Percentiles rank a stretch among this genome's conserved stretches.
These are phyloP conservation scores for Penicillium turbatum DNA, from an alignment of 495 filamentous ascomycete genomes.

Conservation along the genomic window DNA sequence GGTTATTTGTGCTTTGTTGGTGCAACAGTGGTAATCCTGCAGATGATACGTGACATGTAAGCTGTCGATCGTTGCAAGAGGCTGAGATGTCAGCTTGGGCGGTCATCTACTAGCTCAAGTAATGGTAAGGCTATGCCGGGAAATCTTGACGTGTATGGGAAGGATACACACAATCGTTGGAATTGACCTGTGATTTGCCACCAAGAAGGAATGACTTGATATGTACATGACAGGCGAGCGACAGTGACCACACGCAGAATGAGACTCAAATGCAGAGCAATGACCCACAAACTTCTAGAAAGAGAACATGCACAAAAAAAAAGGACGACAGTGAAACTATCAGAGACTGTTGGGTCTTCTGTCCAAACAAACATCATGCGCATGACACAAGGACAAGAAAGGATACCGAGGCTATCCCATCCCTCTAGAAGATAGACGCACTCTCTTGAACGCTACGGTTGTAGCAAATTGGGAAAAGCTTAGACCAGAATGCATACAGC, in stretches of 20 bases:
- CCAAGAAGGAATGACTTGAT: conserved; percentile 4
- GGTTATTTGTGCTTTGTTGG: neutral
- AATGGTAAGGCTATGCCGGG: neutral
- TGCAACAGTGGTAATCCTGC: conserved; percentile 3
- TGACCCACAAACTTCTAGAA: neutral
- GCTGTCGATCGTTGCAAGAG: neutral
- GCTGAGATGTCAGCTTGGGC: neutral
- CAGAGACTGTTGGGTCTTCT: neutral
- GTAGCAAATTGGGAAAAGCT: conserved; percentile 38
- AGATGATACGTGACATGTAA: neutral
- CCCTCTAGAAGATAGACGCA: conserved; percentile 13
- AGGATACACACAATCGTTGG: neutral
- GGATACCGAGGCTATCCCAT: neutral
- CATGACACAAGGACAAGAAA: neutral
- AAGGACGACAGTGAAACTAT: neutral
- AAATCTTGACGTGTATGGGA: neutral
- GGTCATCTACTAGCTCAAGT: neutral
- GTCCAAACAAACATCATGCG: neutral
- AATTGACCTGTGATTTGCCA: neutral
- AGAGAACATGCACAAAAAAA: neutral
- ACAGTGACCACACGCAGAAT: conserved; percentile 1
- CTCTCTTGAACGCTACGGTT: conserved; percentile 31
- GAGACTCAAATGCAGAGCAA: neutral
- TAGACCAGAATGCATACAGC: conserved; percentile 34
- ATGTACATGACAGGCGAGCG: conserved; percentile 9